Base-by-base conservation (phyloP, 2,329 filamentous ascomycete species). In the Calonectria naviculata region DNA sequence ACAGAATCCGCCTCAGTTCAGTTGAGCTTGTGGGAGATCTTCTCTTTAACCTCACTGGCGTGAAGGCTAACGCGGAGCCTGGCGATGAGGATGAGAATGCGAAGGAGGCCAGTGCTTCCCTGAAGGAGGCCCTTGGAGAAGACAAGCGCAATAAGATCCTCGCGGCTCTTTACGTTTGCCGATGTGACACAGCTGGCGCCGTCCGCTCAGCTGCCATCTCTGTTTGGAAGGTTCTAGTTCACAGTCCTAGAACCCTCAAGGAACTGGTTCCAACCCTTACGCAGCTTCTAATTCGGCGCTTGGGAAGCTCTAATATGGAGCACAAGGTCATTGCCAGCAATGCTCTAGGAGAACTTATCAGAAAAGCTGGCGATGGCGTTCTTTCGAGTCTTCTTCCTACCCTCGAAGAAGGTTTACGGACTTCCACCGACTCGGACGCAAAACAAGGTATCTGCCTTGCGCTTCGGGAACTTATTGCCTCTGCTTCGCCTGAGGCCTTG, bases 251-350 rank as follows among this genome's bases (percentile, higher is more conserved):
- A 76, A 98, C 94, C 17, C 91, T 99, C 79, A 98, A 98, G 85
- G 97, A 99, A 81, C 90, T 99, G 79, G 93, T 98, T 56, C 96
- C 97, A 52, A 98, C 95, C 1, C 92, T 99, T 71, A 97, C 95
- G 7, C 95, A 98, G 82, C 91, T 99, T 74, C 93, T 99, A 78
- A 98, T 99, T 81, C 92, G 94, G 71, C 94, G 97, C 60, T 90
- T 99, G 76, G 97, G 95, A 73, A 98, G 95, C 82, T 93, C 95
- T 54, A 98, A 98, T 80, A 95, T 97, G 93, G 97, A 99, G 83
- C 97, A 99, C 84, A 98, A 98, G 87, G 93, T 98, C 77, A 99
- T 99, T 87, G 97, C 97, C 75, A 96, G 96, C 82, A 98, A 98
- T 82, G 95, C 97, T 60, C 89, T 99, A 67, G 97, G 97, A 80